Base-by-base conservation (phyloP, 2,329 filamentous ascomycete species). In the Annulohypoxylon truncatum region DNA sequence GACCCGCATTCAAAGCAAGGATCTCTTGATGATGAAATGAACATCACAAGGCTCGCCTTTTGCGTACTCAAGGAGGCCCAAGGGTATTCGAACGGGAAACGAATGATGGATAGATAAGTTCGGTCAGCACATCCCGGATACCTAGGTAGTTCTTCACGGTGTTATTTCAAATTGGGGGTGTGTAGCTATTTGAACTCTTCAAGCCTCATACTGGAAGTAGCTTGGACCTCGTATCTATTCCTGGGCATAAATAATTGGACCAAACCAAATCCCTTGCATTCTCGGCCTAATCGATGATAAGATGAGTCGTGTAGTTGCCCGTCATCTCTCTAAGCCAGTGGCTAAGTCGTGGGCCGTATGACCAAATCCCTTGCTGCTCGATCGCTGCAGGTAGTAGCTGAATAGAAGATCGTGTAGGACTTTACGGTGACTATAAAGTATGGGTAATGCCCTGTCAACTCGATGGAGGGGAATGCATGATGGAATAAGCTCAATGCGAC, bases 361-460 rank as follows among this genome's bases (percentile, higher is more conserved):
- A 61, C 48, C 15, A 15, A 20, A 26, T n/a, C 15, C 22, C 29
- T 54, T 40, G 40, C 38, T 47, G n/a, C 35, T 60, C 28, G 15
- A 28, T 31, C 3, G 47, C 28, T 40, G 22, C 22, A 8, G 18
- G 38, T 10, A 26, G 10, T 38, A 28, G 15, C 29, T 38, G 31
- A 48, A 47, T 35, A 22, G 35, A 22, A 47, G 24, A 46, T 33
- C 35, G 56, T 26, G 35, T 44, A 52, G 48, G 47, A 51, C 38
- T 52, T 33, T 28, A n/a, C 2, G n/a, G 44, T 9, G 56, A 59
- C 24, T 26, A 24, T 33, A 52, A 29, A 31, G 40, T 40, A 44
- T 57, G 18, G 54, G n/a, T n/a, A n/a, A n/a, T 6, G 31, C 28
- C 20, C 20, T 56, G 20, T 4, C 18, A 15, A 18, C 9, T 2